Percentiles rank a stretch among this genome's conserved stretches.
phyloP scores from a whole-genome alignment of 1,284 basidiomycete species.

The Porphyrellus sp. region DNA sequence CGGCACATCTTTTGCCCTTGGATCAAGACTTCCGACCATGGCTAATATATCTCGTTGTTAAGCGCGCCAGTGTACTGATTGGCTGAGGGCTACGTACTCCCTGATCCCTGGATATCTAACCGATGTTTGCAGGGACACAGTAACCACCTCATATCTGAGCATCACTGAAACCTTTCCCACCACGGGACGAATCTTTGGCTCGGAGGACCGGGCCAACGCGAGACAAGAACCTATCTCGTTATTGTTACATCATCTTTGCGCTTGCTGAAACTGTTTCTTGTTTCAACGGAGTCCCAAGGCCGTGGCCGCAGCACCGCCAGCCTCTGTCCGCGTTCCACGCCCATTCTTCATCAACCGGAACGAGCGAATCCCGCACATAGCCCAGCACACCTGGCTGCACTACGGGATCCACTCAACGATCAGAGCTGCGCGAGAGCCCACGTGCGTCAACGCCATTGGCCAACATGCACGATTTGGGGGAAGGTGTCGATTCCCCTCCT shows the following conservation, averaged over 20 bases:
- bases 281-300: too few species aligned
- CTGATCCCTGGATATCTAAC: too few species aligned
- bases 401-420: not conserved
- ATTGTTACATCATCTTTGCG: too few species aligned
- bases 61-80: not conserved
- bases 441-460: too few species aligned
- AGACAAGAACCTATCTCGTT: not conserved
- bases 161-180: not conserved
- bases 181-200: not conserved
- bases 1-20: not conserved
- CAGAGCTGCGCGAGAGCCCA: not conserved
- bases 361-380: not conserved
- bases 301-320: too few species aligned
- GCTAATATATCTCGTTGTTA: too few species aligned
- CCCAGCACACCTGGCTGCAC: not conserved
- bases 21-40: not conserved
- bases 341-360: too few species aligned
- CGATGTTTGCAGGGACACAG: not conserved
- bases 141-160: not conserved
- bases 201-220: not conserved
- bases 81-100: not conserved
- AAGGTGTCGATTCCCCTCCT: not conserved
- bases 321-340: too few species aligned
- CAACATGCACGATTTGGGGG: too few species aligned
- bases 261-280: too few species aligned